phyloP scores from a whole-genome alignment of 1,284 basidiomycete genomes.

The Taiwanofungus camphoratus region DNA sequence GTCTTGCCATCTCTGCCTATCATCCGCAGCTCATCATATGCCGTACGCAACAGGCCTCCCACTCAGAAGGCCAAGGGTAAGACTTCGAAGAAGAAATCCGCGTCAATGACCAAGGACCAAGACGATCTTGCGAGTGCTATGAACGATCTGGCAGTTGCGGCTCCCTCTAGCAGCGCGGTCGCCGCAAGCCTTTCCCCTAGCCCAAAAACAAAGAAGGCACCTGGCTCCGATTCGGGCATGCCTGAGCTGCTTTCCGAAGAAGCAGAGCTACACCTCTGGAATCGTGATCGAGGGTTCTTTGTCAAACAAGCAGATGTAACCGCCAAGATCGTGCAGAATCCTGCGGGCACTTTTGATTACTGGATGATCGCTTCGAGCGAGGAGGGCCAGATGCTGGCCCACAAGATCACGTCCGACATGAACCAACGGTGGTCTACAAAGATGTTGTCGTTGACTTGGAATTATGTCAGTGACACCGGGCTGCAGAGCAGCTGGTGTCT shows the following conservation, averaged over 20 bases:
- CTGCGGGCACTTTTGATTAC: constrained; percentile 44
- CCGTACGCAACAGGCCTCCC: constrained; percentile 30
- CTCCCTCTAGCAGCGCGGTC: constrained; percentile 11
- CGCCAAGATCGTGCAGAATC: constrained; percentile 59
- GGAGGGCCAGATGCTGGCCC: constrained; percentile 49
- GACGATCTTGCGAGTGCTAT: constrained; percentile 9
- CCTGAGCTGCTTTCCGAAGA: constrained; percentile 37
- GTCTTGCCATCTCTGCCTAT: constrained; percentile 26
- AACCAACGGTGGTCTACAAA: constrained; percentile 66
- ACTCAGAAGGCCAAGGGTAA: constrained; percentile 25
- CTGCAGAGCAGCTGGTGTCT: constrained; percentile 80
- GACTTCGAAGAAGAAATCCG: constrained; percentile 16
- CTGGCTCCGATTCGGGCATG: constrained; percentile 17
- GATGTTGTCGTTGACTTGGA: constrained; percentile 81
- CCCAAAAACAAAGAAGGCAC: constrained; percentile 15
- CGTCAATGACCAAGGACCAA: constrained; percentile 18
- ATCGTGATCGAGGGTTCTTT: constrained; percentile 65
- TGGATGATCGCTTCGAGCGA: constrained; percentile 58
- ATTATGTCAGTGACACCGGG: constrained; percentile 58
- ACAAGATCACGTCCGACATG: constrained; percentile 65
- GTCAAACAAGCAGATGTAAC: constrained; percentile 68
- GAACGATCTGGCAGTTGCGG: constrained; percentile 9
- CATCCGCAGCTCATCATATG: constrained; percentile 1
- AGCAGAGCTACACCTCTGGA: constrained; percentile 71
- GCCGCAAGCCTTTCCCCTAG: constrained; percentile 18